Conservation (phyloP, 768 basidiomycete species). For the Amanita exitialis region DNA sequence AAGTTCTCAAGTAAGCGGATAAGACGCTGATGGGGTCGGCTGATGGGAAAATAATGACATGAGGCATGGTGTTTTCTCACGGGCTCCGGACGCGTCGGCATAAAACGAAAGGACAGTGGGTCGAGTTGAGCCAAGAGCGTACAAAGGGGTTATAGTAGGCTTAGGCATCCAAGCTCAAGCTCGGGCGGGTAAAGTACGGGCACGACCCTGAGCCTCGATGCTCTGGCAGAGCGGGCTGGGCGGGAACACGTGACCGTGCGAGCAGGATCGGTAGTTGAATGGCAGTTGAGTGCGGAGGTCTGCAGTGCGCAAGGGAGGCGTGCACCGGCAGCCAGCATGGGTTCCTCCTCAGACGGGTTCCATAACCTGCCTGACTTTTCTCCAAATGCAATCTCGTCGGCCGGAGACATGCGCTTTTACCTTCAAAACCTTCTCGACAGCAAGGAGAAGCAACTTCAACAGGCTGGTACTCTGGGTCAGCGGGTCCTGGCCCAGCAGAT, state of each 20-base stretch:
- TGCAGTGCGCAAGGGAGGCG: slow-evolving; percentile 6
- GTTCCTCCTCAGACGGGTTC: slow-evolving; percentile 28
- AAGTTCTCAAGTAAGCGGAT: no score
- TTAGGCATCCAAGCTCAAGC: not conserved
- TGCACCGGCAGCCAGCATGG: slow-evolving; percentile 21
- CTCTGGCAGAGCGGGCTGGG: not conserved
- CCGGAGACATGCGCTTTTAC: slow-evolving; percentile 52
- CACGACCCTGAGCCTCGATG: not conserved
- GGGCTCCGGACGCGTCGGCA: no score
- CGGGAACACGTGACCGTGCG: slow-evolving; percentile 4
- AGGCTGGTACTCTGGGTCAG: slow-evolving; percentile 88
- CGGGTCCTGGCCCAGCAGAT: slow-evolving; percentile 89
- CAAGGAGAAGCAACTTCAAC: slow-evolving; percentile 89
- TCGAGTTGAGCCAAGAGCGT: no score
- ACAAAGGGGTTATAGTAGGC: no score
- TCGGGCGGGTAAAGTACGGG: not conserved
- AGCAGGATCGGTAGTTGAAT: not conserved
- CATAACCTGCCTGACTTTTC: slow-evolving; percentile 34
- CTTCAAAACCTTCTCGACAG: slow-evolving; percentile 68
- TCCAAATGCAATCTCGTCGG: slow-evolving; percentile 31
- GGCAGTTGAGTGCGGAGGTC: not conserved
- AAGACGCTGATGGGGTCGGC: no score
- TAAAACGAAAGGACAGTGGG: no score
- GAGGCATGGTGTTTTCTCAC: no score
- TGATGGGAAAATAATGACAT: no score